These are phyloP conservation scores for Litchi chinensis DNA, from an alignment of 345 rosid species.

Conservation along the genomic window DNA sequence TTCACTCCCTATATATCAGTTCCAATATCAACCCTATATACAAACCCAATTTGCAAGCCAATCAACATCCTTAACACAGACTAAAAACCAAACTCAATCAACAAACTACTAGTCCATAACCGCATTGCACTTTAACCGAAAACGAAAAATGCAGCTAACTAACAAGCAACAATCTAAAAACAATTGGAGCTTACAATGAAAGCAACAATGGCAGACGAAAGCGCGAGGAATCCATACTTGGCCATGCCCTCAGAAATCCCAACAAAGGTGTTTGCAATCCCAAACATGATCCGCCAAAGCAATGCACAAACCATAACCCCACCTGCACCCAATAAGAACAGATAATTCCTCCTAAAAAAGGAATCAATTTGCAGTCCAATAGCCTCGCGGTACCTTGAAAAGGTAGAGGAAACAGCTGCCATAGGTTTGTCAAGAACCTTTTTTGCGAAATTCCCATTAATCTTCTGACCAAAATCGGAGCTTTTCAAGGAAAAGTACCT, in stretches of 20 bases:
- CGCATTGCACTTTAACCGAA: neutral
- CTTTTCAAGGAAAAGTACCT: slow-evolving; percentile 48
- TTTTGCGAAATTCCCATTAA: slow-evolving; percentile 44
- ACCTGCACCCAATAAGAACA: slow-evolving; percentile 68
- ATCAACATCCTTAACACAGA: neutral
- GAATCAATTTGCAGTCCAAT: slow-evolving; percentile 82
- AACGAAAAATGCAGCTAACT: neutral
- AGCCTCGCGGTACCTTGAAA: slow-evolving; percentile 65
- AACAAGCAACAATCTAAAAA: too few species aligned
- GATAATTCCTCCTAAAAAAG: slow-evolving; percentile 66
- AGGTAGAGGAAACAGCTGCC: slow-evolving; percentile 46
- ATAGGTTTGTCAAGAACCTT: slow-evolving; percentile 61
- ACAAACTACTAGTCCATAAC: slow-evolving; percentile 3
- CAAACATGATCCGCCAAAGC: slow-evolving; percentile 91
- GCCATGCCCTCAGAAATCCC: slow-evolving; percentile 93
- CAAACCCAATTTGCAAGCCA: slow-evolving; percentile 8
- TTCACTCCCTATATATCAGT: neutral
- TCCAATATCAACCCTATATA: neutral
- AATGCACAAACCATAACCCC: slow-evolving; percentile 62
- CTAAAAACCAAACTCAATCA: slow-evolving; percentile 1
- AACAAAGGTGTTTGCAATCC: slow-evolving; percentile 77
- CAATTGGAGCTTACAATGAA: slow-evolving; percentile 61
- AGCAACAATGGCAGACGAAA: slow-evolving; percentile 85
- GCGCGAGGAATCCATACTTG: slow-evolving; percentile 90
- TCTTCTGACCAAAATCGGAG: slow-evolving; percentile 36